Conservation (phyloP, 768 basidiomycete genomes). For the Flagelloscypha sp. region DNA sequence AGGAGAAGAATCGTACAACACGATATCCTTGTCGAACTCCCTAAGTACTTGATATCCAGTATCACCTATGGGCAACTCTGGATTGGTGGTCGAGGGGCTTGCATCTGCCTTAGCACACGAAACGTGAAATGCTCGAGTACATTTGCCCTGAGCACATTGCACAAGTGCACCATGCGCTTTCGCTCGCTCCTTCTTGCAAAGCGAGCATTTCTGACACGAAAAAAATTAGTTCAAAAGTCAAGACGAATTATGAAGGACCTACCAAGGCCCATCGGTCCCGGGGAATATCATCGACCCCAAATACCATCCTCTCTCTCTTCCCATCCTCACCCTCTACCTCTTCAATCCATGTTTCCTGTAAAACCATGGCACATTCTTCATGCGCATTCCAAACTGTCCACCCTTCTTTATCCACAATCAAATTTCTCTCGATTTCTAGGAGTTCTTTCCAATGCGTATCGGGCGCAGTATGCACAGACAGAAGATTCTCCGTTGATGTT, state of each 20-base stretch:
- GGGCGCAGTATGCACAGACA: conserved; percentile 65
- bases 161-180: conserved; percentile 76
- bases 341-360: conserved; percentile 93
- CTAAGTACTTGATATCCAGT: conserved; percentile 55
- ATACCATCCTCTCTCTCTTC: conserved; percentile 48
- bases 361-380: conserved; percentile 65
- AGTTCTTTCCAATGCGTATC: conserved; percentile 43
- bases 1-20: conserved; percentile 41
- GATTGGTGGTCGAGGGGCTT: too few species aligned
- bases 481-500: conserved; percentile 40
- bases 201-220: conserved; percentile 71
- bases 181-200: conserved; percentile 60
- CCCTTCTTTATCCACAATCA: too few species aligned
- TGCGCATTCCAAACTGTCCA: conserved; percentile 64
- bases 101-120: conserved; percentile 76
- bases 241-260: conserved; percentile 16
- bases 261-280: conserved; percentile 93
- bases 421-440: conserved; percentile 36
- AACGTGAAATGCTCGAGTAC: conserved; percentile 88
- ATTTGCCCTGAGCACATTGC: conserved; percentile 93
- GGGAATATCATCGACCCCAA: conserved; percentile 82
- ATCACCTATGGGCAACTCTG: too few species aligned
- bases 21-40: conserved; percentile 77
- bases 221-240: conserved; percentile 1
- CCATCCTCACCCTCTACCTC: conserved; percentile 41